phyloP scores from a whole-genome alignment of 2,329 filamentous ascomycete species.

The Curvularia sp. region DNA sequence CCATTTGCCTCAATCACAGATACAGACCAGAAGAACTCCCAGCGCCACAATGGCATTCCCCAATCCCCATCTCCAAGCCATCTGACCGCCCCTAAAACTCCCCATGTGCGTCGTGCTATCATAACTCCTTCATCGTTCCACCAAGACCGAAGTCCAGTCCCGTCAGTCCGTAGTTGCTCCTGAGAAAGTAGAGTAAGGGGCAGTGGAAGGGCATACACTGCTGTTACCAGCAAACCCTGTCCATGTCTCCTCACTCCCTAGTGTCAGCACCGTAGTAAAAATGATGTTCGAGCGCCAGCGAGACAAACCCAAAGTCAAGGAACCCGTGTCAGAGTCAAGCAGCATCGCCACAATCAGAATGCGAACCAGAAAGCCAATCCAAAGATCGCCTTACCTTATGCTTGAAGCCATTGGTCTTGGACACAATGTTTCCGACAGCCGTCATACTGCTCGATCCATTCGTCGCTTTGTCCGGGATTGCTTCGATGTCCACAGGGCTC shows the following conservation, averaged over 20 bases:
- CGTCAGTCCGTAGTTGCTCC: not conserved
- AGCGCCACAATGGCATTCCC: slow-evolving; percentile 2
- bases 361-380: slow-evolving; percentile 19
- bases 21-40: not conserved
- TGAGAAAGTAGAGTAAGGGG: not conserved
- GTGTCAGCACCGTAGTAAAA: slow-evolving; percentile 14
- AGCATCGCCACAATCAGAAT: slow-evolving; percentile 13
- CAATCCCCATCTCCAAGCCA: not conserved
- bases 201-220: not conserved
- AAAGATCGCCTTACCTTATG: slow-evolving; percentile 30
- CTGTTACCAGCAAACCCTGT: slow-evolving; percentile 4
- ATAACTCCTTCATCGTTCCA: not conserved
- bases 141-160: not conserved
- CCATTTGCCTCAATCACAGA: slow-evolving; percentile 3
- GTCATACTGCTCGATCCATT: not conserved
- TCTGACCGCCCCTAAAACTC: not conserved
- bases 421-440: not conserved
- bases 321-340: slow-evolving; percentile 10
- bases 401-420: slow-evolving; percentile 10
- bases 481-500: slow-evolving; percentile 1
- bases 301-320: slow-evolving; percentile 1
- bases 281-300: not conserved
- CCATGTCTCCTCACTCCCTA: slow-evolving; percentile 12
- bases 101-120: not conserved
- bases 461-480: not conserved